Base-by-base conservation (phyloP, 805 yeast species). In the Cyberlindnera xishuangbannaensis region DNA sequence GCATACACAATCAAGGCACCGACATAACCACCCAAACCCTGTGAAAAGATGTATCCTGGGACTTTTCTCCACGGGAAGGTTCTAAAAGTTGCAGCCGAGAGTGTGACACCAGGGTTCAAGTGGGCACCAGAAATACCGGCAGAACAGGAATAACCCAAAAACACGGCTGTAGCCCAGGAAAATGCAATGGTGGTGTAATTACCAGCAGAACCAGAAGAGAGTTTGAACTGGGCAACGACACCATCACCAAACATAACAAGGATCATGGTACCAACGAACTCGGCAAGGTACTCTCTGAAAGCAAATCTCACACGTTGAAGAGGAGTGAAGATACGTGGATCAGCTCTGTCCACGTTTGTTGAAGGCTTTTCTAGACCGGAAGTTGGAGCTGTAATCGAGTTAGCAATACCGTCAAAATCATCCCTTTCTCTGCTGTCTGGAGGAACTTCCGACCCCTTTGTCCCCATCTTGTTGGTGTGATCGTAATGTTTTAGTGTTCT, bases 121-220 rank as follows among this genome's bases (percentile, higher is more conserved):
- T 72, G 78, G n/a, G 72, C 78, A 47, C 76, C 78, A 24, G 76
- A 70, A 33, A 71, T 58, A 43, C 78, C 78, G 39, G 76, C 76
- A 25, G 74, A 62, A 7, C 62, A 57, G 33, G 62, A 58, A 45
- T 68, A 69, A 30, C 77, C 78, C 48, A 71, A 49, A 46, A 69
- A 66, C 24, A 68, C 74, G 1, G 73, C 78, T 23, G 69, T 56
- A 28, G 73, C 78, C 77, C 77, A 72, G n/a, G 67, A 61, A 25
- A 71, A 45, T 4, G 67, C 66, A 33, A 69, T 53, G 14, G 64
- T 58, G 28, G 62, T 62, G 36, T 60, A 65, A 31, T 59, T 58
- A 44, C 75, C 75, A 24, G 59, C 59, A 6, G 44, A 35, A 15
- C 55, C 61, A 3, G 45, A 32, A 9, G 71, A 67, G 5, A 66